phyloP scores from a whole-genome alignment of 257 asterid genomes.

The Solanum peruvianum region DNA sequence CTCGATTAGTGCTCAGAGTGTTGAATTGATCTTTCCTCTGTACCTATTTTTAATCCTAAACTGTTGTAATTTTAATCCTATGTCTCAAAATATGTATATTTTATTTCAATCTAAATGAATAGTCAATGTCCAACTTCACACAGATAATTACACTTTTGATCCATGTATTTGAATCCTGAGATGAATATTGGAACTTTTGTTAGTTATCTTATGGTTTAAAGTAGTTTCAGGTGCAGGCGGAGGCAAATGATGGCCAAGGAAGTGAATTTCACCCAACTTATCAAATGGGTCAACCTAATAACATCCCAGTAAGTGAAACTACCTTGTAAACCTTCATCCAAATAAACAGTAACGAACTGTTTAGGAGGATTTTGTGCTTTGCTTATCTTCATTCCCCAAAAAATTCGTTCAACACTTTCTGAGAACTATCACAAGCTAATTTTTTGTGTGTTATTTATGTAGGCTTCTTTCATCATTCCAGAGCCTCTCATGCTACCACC shows the following conservation, averaged over 20 bases:
- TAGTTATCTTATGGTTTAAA: not conserved
- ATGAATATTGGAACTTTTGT: not conserved
- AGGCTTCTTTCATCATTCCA: not conserved
- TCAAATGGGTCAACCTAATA: conserved; percentile 5
- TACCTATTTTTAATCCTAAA: not conserved
- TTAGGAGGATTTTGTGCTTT: not conserved
- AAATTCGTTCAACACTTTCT: not conserved
- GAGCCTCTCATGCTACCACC: not conserved
- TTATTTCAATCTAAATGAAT: not conserved
- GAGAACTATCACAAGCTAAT: not conserved
- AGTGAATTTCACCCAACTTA: not conserved
- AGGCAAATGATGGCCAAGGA: not conserved
- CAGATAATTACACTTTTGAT: not conserved
- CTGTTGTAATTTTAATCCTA: not conserved
- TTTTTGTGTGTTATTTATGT: not conserved
- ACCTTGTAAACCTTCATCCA: not conserved
- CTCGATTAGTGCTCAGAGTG: not conserved
- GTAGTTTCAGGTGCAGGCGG: not conserved
- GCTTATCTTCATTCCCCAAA: not conserved
- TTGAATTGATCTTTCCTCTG: not conserved
- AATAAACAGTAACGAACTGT: not conserved
- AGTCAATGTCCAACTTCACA: not conserved
- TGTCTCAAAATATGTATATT: not conserved
- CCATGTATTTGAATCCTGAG: not conserved
- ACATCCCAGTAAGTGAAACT: conserved; percentile 4